Evolutionary conservation across 495 filamentous ascomycete species (phyloP), one percentile per base, ranked within the genome.

Genomic region (Penicillium roqueforti): DNA sequence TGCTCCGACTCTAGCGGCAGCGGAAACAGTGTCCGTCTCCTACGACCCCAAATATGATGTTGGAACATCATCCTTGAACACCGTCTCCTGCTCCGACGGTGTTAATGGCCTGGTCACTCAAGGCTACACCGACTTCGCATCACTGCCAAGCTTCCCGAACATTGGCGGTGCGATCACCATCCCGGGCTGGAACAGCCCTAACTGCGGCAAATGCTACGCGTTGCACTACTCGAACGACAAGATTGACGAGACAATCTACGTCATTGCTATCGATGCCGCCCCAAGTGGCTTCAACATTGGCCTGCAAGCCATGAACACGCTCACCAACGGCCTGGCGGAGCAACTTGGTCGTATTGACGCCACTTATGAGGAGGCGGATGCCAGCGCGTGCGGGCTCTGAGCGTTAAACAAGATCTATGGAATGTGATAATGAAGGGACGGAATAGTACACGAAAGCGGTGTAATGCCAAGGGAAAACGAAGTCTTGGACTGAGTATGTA

Each of bases 121-220:
- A 62, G 85, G 88, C 63, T 85, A 85, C 67, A 82, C 84, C 55
- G 83, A 84, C 28, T 79, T 91, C 47, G 74, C 74, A 19, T 63
- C 73, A 10, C 55, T 88, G 48, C 78, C 78, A 0, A 52, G 45
- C 8, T 87, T 83, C 73, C 77, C 80, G 2, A 68, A 74, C 60
- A 81, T 91, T 54, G 87, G 83, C n/a, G 87, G 82, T 47, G 72
- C 78, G 1, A 72, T 75, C 29, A 81, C 80, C 23, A 75, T 91
- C 19, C 58, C 65, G 3, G 81, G 78, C 32, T 87, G 80, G 83
- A 74, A 84, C 78, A 72, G 65, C 54, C 32, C 63, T 14, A 72
- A 71, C 56, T 92, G 88, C 71, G 87, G 88, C 50, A 80, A 79
- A 9, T 92, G 88, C 77, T 92, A 83, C 72, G 48, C 68, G 41